Conservation (phyloP, 805 yeast genomes). For the Cyberlindnera veronae region DNA sequence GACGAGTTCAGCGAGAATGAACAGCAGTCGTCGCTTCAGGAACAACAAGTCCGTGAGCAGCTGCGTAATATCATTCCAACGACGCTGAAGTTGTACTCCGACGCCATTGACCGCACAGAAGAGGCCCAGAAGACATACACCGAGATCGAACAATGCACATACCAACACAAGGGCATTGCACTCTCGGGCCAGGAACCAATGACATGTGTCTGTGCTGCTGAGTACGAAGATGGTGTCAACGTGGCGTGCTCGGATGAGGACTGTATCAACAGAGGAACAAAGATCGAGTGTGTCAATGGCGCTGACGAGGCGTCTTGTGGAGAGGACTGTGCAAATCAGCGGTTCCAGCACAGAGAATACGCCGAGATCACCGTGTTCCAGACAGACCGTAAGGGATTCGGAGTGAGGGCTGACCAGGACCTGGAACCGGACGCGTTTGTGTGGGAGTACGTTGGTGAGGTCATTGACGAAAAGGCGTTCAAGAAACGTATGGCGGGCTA, state of each 20-base stretch:
- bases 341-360: constrained; percentile 77
- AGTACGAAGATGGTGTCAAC: constrained; percentile 40
- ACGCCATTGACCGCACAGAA: constrained; percentile 54
- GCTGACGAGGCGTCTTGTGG: constrained; percentile 69
- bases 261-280: constrained; percentile 89
- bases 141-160: constrained; percentile 55
- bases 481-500: constrained; percentile 70
- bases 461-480: constrained; percentile 77
- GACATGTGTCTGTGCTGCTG: constrained; percentile 84
- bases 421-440: constrained; percentile 67
- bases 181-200: constrained; percentile 66
- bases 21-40: constrained; percentile 18
- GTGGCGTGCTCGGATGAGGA: constrained; percentile 82
- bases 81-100: constrained; percentile 24
- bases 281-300: constrained; percentile 82
- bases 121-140: constrained; percentile 65
- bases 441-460: constrained; percentile 93
- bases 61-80: constrained; percentile 22
- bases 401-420: constrained; percentile 66
- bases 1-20: constrained; percentile 20
- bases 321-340: constrained; percentile 73
- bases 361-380: constrained; percentile 76
- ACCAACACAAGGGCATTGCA: constrained; percentile 61
- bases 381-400: constrained; percentile 86
- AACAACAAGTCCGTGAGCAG: constrained; percentile 15